Percentiles rank a stretch among this genome's conserved stretches.
These are phyloP conservation scores for Apiospora pterosperma DNA, from an alignment of 2,329 filamentous ascomycete genomes.

Conservation along the genomic window DNA sequence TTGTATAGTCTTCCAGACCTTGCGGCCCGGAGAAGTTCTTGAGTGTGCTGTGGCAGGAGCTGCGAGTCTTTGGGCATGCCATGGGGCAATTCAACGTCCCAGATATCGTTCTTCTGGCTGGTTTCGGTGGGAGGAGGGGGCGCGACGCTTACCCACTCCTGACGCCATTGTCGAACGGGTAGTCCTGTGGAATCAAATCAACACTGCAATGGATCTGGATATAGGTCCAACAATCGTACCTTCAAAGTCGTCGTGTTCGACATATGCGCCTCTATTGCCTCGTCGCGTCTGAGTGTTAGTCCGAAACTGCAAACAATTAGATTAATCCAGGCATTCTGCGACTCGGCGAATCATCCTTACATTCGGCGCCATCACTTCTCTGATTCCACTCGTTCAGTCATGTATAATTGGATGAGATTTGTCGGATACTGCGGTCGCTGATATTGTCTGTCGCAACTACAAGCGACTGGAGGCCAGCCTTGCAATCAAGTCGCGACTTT, in stretches of 20 bases:
- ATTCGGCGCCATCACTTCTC: background rate
- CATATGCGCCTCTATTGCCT: slow-evolving; percentile 52
- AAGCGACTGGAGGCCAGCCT: background rate
- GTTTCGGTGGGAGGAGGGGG: slow-evolving; percentile 64
- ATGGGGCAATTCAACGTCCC: slow-evolving; percentile 70
- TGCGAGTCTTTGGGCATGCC: slow-evolving; percentile 84
- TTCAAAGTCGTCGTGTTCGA: slow-evolving; percentile 61
- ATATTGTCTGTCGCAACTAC: background rate
- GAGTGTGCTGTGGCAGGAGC: slow-evolving; percentile 73
- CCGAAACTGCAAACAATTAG: slow-evolving; percentile 18
- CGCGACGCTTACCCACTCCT: slow-evolving; percentile 65
- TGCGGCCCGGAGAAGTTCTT: slow-evolving; percentile 78
- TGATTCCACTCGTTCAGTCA: background rate
- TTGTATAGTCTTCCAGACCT: slow-evolving; percentile 76
- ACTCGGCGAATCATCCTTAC: background rate
- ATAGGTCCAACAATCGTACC: slow-evolving; percentile 30
- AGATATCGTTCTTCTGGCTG: slow-evolving; percentile 61
- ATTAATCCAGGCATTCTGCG: background rate
- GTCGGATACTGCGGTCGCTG: background rate
- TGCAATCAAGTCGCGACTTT: slow-evolving; percentile 2
- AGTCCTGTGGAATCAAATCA: slow-evolving; percentile 55
- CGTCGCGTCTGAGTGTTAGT: slow-evolving; percentile 47
- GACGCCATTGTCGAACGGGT: slow-evolving; percentile 87
- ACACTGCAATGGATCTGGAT: background rate
- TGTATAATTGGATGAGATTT: background rate